Percentiles rank a stretch among this genome's conserved stretches.
Conservation (phyloP, 768 basidiomycete species). For the Mycena vulgaris region DNA sequence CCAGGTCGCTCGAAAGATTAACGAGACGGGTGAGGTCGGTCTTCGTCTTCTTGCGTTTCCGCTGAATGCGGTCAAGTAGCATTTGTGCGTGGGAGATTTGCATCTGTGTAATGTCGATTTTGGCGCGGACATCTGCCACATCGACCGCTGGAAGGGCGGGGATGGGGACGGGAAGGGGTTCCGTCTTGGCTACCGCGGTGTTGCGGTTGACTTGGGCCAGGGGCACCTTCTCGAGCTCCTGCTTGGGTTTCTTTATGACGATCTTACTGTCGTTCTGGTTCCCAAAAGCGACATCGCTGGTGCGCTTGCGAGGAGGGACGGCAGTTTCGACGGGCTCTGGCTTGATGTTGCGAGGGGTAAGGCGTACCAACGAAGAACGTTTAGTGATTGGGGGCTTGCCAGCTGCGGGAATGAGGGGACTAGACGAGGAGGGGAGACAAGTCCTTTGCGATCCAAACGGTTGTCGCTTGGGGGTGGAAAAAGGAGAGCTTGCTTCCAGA, state of each 20-base stretch:
- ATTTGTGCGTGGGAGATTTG: slow-evolving; percentile 20
- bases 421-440: background rate
- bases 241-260: slow-evolving; percentile 48
- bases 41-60: slow-evolving; percentile 41
- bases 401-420: background rate
- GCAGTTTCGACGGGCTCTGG: slow-evolving; percentile 47
- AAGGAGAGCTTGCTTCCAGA: slow-evolving; percentile 5
- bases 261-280: slow-evolving; percentile 15
- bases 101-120: slow-evolving; percentile 27
- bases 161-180: slow-evolving; percentile 2
- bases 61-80: slow-evolving; percentile 27
- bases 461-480: slow-evolving; percentile 9
- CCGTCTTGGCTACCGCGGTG: slow-evolving; percentile 7
- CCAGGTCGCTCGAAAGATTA: slow-evolving; percentile 28
- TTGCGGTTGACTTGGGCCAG: slow-evolving; percentile 42
- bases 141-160: slow-evolving; percentile 9
- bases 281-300: slow-evolving; percentile 47
- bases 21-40: slow-evolving; percentile 38
- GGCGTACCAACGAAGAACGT: slow-evolving; percentile 24
- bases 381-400: background rate
- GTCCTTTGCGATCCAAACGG: background rate
- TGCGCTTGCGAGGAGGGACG: slow-evolving; percentile 58
- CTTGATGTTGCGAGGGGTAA: slow-evolving; percentile 40
- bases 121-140: slow-evolving; percentile 25
- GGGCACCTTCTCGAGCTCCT: slow-evolving; percentile 47